Base-by-base conservation (phyloP, 2,329 filamentous ascomycete species). In the Neofusicoccum parvum region DNA sequence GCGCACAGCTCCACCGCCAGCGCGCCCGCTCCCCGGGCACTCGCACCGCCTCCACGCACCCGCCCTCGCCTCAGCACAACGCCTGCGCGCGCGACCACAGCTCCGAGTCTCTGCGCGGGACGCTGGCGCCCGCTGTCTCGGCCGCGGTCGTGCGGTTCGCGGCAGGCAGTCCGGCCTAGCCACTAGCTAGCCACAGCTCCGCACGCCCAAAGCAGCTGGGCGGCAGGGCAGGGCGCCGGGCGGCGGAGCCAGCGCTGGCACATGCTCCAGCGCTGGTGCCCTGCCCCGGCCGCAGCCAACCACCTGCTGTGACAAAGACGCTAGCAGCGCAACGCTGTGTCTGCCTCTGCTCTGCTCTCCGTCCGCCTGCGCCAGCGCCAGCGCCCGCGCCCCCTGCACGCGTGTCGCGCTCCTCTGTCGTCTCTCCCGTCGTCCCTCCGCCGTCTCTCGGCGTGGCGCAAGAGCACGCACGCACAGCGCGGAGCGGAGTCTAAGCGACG, bases 401-500 rank as follows among this genome's bases (percentile, higher is more conserved):
- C 56, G 56, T 60, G 41, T 39, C 32, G 41, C n/a, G 56, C 32
- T 27, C 43, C 20, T 48, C 32, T 37, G 27, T 37, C 27, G 27
- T 48, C 43, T 32, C 34, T 17, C 43, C 56, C n/a, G 54, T 43
- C 27, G 14, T 36, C 43, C 15, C 34, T 60, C 56, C 56, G 56
- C 56, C 56, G 43, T 46, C 54, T 59, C 54, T 15, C 23, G 39
- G 17, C 41, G 56, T 60, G 56, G 56, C 56, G 56, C 43, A 60
- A 60, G 56, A 59, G 54, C 53, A 54, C 53, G 53, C 12, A 60
- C 56, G 56, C 56, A 60, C 56, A 60, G 56, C 56, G 56, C 56
- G 56, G 56, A 60, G 56, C 56, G 56, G 56, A 60, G 56, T 60
- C 56, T 54, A 64, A 64, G 62, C 62, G 49, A 63, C 60, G 14